Evolutionary conservation across 306 rosid species (phyloP).

Genomic region (Vigna trinervia): DNA sequence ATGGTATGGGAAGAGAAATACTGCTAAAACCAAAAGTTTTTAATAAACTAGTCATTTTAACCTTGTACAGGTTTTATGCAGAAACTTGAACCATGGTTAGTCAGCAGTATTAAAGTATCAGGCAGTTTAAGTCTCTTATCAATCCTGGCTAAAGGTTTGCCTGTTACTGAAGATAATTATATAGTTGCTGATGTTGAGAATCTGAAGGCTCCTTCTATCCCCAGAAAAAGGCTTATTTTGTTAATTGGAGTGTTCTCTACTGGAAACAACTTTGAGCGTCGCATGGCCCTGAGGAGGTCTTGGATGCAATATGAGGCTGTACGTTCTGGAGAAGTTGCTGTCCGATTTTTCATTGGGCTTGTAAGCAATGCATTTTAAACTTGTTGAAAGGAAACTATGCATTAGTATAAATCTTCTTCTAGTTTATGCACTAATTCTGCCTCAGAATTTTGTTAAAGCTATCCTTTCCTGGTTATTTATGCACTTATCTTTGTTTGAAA

Average conservation of each 20-base stretch:
- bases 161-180: constrained; percentile 84
- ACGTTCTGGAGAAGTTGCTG: constrained; percentile 83
- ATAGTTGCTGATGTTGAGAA: constrained; percentile 62
- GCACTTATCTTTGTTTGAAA: constrained; percentile 18
- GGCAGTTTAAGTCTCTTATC: constrained; percentile 76
- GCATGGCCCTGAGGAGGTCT: constrained; percentile 95
- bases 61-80: constrained; percentile 54
- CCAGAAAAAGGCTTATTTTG: constrained; percentile 70
- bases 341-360: constrained; percentile 93
- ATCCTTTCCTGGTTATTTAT: constrained; percentile 25
- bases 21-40: constrained; percentile 26
- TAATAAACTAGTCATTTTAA: constrained; percentile 40
- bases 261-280: constrained; percentile 90
- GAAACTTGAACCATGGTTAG: constrained; percentile 95
- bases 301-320: constrained; percentile 94
- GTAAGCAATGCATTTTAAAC: constrained; percentile 62
- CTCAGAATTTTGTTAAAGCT: constrained; percentile 21
- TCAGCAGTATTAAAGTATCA: constrained; percentile 64
- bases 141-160: constrained; percentile 90
- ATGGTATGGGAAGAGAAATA: constrained; percentile 56
- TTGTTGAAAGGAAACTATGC: constrained; percentile 23
- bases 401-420: constrained; percentile 26
- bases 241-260: constrained; percentile 88
- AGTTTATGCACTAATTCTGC: constrained; percentile 35
- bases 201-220: constrained; percentile 74